Percentiles rank a stretch among this genome's conserved stretches.
Conservation (phyloP, 805 yeast genomes). For the Spathaspora arborariae region DNA sequence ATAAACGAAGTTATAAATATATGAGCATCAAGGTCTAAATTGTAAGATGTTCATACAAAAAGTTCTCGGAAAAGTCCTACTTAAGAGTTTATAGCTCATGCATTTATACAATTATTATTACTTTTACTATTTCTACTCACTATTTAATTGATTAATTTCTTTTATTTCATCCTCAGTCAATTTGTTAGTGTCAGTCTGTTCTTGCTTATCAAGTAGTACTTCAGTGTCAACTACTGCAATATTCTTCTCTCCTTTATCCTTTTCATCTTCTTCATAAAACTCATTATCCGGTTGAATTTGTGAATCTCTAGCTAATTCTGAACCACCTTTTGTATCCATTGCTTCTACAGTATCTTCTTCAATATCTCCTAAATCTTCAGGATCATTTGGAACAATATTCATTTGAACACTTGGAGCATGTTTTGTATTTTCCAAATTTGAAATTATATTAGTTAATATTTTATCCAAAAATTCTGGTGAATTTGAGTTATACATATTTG, state of each 20-base stretch:
- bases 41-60: no score
- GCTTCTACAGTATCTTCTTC: constrained; percentile 80
- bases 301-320: constrained; percentile 78
- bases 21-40: no score
- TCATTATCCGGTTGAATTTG: constrained; percentile 70
- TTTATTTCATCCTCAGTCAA: constrained; percentile 36
- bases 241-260: constrained; percentile 36
- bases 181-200: constrained; percentile 4
- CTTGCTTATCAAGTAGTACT: no score
- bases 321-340: constrained; percentile 88
- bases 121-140: background rate
- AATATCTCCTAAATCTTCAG: constrained; percentile 82
- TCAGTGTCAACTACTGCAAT: no score
- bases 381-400: constrained; percentile 83
- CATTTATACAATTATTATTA: background rate
- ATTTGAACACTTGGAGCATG: constrained; percentile 97
- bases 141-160: constrained; percentile 33
- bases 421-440: constrained; percentile 82
- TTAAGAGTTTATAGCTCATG: background rate
- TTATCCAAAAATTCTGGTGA: constrained; percentile 88
- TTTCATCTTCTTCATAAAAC: constrained; percentile 65
- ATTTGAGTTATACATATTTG: constrained; percentile 95
- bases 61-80: background rate
- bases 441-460: constrained; percentile 69
- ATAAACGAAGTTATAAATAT: no score